Conservation (phyloP, 2,329 filamentous ascomycete species). For the Drechslera avenae region DNA sequence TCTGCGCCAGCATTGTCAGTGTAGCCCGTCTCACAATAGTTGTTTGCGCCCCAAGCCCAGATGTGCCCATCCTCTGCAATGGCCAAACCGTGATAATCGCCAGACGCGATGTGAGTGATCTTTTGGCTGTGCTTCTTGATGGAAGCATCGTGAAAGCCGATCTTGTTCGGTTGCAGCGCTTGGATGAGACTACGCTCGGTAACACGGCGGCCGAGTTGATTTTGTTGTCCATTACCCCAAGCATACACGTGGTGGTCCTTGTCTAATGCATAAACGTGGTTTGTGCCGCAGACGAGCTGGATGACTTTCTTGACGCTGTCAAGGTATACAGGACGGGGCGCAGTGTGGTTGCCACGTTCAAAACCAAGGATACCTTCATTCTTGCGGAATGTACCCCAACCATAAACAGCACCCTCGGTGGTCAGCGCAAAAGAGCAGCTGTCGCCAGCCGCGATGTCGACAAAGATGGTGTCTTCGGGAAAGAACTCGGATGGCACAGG, state of each 20-base stretch:
- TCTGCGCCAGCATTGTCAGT: slow-evolving; percentile 67
- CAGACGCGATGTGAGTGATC: slow-evolving; percentile 68
- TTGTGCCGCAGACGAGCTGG: slow-evolving; percentile 68
- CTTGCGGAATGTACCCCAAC: slow-evolving; percentile 81
- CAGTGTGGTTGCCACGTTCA: slow-evolving; percentile 51
- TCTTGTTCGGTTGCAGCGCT: slow-evolving; percentile 61
- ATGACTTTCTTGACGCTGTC: slow-evolving; percentile 69
- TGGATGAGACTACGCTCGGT: slow-evolving; percentile 64
- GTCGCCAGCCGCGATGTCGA: slow-evolving; percentile 73
- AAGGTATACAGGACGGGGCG: slow-evolving; percentile 59
- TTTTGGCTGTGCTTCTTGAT: slow-evolving; percentile 52
- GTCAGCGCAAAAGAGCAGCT: slow-evolving; percentile 78
- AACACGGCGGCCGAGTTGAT: slow-evolving; percentile 69
- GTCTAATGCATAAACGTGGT: slow-evolving; percentile 73
- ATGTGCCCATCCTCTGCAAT: slow-evolving; percentile 71
- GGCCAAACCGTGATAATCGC: slow-evolving; percentile 82
- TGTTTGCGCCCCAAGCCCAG: slow-evolving; percentile 86
- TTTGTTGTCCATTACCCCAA: slow-evolving; percentile 76
- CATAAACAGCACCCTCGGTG: slow-evolving; percentile 75
- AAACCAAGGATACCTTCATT: slow-evolving; percentile 72
- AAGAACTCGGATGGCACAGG: slow-evolving; percentile 63
- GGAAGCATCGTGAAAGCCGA: slow-evolving; percentile 56
- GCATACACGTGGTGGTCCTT: slow-evolving; percentile 67
- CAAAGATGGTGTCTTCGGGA: slow-evolving; percentile 65
- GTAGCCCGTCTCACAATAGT: slow-evolving; percentile 79